Base-by-base conservation (phyloP, 106 monocot species). In the Gastrodia elata region DNA sequence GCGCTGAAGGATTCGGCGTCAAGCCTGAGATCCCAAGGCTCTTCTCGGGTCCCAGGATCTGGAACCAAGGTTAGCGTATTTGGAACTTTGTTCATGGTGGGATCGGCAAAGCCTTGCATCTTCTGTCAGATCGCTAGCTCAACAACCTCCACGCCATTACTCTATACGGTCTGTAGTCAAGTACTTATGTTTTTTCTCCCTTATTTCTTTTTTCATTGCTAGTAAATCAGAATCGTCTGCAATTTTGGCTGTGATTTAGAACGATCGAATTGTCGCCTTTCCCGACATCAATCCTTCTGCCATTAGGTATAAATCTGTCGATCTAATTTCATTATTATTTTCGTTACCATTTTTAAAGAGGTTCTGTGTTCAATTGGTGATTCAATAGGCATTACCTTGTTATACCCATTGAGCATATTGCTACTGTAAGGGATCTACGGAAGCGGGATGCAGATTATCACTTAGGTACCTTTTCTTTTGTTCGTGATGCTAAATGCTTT, bases 381-480 rank as follows among this genome's bases (percentile, higher is more conserved):
- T 42, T 79, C 80, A 43, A 15, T 74, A 92, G 92, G 83, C 91
- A 96, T 82, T 96, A 87, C 84, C 83, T 96, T 77, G 89, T 87
- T 71, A 81, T 92, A 77, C 87, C 95, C 72, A 68, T 85, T 70
- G 37, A 89, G 59, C 95, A 92, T 73, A 89, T 96, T 75, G 44
- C 89, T 61, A 89, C 91, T 40, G 84, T 85, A 10, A 84, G 81
- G 15, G 52, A 82, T 84, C 92, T 96, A 36, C 79, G 72, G 26
- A 87, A 64, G 70, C 84, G 68, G 28, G 24, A 52, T 27, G 89
- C 89, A 75, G 85, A 96, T 87, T 77, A 92, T 79, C 74, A 84
- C 40, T 77, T 96, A 87, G 95, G 95, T 96, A 86, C 18, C 44
- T 9, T 43, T 24, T 9, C 42, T 74, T 8, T 73, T 16, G 13